phyloP scores from a whole-genome alignment of 192 early-diverging fungal species.

The Backusella tuberculispora region DNA sequence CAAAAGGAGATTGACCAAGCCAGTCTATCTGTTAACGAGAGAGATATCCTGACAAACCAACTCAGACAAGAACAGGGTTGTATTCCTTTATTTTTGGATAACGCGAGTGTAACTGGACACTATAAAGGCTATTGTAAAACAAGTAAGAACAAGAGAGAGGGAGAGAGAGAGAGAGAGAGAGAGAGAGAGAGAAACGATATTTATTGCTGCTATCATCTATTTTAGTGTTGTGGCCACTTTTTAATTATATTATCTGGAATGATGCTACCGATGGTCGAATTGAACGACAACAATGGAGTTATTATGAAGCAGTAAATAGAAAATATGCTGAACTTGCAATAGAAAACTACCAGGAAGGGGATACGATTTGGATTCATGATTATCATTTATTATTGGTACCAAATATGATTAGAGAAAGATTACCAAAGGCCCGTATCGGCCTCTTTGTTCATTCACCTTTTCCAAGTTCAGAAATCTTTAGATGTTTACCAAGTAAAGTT shows the following conservation, averaged over 20 bases:
- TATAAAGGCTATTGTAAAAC: constrained; percentile 99
- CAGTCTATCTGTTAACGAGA: neutral
- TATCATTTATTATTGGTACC: constrained; percentile 95
- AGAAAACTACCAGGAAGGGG: constrained; percentile 74
- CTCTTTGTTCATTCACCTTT: constrained; percentile 98
- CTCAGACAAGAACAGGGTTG: constrained; percentile 26
- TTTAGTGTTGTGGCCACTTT: constrained; percentile 90
- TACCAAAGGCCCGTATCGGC: constrained; percentile 86
- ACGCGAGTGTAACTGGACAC: constrained; percentile 73
- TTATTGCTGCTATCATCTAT: neutral
- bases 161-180: no score
- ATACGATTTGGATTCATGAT: constrained; percentile 97
- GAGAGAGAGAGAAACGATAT: neutral
- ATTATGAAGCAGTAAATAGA: constrained; percentile 82
- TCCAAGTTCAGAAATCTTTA: constrained; percentile 94
- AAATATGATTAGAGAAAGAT: constrained; percentile 73
- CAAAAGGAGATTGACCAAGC: neutral
- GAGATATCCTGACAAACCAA: neutral
- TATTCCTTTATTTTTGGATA: constrained; percentile 83
- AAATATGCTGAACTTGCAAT: constrained; percentile 75
- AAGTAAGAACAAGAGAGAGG: constrained; percentile 46
- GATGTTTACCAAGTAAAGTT: constrained; percentile 76
- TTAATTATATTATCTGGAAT: constrained; percentile 94
- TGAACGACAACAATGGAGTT: constrained; percentile 72
- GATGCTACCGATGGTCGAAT: constrained; percentile 68